A percentile compares a stretch with the other conserved stretches of the same genome.
These are phyloP conservation scores for Leccinum olivaceopallidum DNA, from an alignment of 768 basidiomycete genomes.

Conservation along the genomic window DNA sequence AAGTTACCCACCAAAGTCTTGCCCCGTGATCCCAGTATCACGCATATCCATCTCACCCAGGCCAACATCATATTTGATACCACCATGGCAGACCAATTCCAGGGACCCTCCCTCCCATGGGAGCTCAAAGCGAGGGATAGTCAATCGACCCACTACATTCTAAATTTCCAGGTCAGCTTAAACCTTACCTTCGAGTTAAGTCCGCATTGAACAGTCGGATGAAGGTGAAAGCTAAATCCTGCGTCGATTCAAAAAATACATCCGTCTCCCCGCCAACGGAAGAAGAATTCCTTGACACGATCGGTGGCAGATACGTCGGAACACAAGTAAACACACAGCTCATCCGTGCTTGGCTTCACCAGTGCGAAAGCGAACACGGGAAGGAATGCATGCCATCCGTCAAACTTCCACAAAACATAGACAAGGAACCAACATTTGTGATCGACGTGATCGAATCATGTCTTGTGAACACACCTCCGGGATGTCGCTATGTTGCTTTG, in stretches of 20 bases:
- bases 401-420: background rate
- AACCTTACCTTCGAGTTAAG: background rate
- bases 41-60: conserved; percentile 20
- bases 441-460: conserved; percentile 18
- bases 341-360: conserved; percentile 16
- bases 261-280: background rate
- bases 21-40: conserved; percentile 5
- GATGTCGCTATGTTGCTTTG: conserved; percentile 26
- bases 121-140: background rate
- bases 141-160: background rate
- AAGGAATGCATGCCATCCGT: conserved; percentile 4
- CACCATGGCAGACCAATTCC: no score
- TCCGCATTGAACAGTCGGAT: background rate
- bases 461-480: conserved; percentile 13
- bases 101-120: conserved; percentile 15
- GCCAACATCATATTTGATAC: conserved; percentile 5
- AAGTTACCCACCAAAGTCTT: conserved; percentile 2
- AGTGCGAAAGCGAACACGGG: conserved; percentile 16
- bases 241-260: background rate
- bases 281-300: background rate
- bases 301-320: conserved; percentile 17
- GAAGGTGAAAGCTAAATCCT: conserved; percentile 10
- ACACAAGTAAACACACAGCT: conserved; percentile 9
- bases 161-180: conserved; percentile 13
- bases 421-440: conserved; percentile 14